phyloP scores from a whole-genome alignment of 2,329 filamentous ascomycete genomes.

The Claviceps maximensis region DNA sequence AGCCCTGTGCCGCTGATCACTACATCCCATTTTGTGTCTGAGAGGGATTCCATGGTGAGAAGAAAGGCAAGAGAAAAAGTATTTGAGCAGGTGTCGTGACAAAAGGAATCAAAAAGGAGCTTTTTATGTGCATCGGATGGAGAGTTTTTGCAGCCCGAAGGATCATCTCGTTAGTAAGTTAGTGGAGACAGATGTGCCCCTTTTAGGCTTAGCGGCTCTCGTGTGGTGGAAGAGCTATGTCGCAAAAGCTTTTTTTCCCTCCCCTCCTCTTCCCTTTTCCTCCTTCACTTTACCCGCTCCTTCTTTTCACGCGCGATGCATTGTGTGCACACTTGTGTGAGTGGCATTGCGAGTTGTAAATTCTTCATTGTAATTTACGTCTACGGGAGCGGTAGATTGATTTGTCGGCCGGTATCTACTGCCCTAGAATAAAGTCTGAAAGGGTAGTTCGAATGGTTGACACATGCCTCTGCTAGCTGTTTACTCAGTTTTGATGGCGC shows the following conservation, averaged over 20 bases:
- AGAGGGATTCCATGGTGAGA: conserved; percentile 55
- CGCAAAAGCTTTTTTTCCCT: conserved; percentile 16
- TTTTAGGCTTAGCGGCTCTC: conserved; percentile 4
- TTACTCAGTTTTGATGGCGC: background rate
- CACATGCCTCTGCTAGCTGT: conserved; percentile 35
- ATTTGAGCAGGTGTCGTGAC: background rate
- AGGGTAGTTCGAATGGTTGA: conserved; percentile 75
- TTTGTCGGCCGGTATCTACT: conserved; percentile 71
- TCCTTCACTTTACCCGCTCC: conserved; percentile 16
- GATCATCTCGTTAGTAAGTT: background rate
- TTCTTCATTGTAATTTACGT: conserved; percentile 15
- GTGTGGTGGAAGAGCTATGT: background rate
- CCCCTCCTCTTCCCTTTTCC: conserved; percentile 2
- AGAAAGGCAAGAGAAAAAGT: conserved; percentile 5
- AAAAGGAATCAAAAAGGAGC: background rate
- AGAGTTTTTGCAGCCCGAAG: conserved; percentile 8
- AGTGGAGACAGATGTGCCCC: background rate
- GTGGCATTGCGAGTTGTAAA: conserved; percentile 39
- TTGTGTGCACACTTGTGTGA: conserved; percentile 14
- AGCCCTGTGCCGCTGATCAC: conserved; percentile 68
- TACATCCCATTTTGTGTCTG: conserved; percentile 65
- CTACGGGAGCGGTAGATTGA: conserved; percentile 50
- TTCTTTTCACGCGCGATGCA: conserved; percentile 16
- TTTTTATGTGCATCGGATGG: conserved; percentile 7
- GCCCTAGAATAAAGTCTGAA: conserved; percentile 67